Conservation (phyloP, 352 stramenopile species). For the Phytophthora constricta region DNA sequence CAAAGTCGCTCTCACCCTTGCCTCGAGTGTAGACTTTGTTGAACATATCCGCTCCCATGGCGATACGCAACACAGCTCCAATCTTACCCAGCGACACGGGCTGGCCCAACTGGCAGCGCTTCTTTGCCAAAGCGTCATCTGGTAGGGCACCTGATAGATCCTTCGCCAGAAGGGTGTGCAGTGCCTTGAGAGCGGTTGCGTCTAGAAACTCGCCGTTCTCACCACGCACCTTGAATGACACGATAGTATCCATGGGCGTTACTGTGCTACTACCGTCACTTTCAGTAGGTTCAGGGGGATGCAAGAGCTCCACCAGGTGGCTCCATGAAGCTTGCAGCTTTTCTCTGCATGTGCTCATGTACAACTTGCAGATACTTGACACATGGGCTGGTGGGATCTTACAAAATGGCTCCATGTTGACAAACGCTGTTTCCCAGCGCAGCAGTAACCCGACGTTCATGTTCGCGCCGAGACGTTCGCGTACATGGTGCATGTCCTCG, state of each 20-base stretch:
- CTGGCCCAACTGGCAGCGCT: constrained; percentile 79
- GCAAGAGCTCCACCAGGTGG: constrained; percentile 56
- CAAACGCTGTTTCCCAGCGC: constrained; percentile 82
- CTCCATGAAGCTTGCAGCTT: constrained; percentile 51
- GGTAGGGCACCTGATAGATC: constrained; percentile 66
- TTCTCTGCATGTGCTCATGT: constrained; percentile 60
- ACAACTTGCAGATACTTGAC: constrained; percentile 58
- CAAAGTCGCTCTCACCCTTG: constrained; percentile 38
- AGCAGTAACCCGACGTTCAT: constrained; percentile 83
- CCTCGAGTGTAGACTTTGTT: constrained; percentile 65
- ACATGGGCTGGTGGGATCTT: constrained; percentile 57
- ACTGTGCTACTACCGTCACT: constrained; percentile 26
- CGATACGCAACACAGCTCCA: constrained; percentile 81
- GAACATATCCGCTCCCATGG: constrained; percentile 88
- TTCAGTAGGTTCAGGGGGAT: constrained; percentile 24
- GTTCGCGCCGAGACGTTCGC: constrained; percentile 54
- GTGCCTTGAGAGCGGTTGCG: constrained; percentile 55
- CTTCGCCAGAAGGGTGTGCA: constrained; percentile 77
- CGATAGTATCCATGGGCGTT: constrained; percentile 72
- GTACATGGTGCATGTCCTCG: constrained; percentile 67
- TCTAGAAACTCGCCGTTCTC: constrained; percentile 48
- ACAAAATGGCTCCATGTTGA: constrained; percentile 83
- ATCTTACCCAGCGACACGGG: constrained; percentile 81
- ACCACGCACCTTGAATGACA: constrained; percentile 82
- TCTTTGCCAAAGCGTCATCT: constrained; percentile 52